Evolutionary conservation across 305 asterid species (phyloP).

Genomic region (Rubia peregrina): DNA sequence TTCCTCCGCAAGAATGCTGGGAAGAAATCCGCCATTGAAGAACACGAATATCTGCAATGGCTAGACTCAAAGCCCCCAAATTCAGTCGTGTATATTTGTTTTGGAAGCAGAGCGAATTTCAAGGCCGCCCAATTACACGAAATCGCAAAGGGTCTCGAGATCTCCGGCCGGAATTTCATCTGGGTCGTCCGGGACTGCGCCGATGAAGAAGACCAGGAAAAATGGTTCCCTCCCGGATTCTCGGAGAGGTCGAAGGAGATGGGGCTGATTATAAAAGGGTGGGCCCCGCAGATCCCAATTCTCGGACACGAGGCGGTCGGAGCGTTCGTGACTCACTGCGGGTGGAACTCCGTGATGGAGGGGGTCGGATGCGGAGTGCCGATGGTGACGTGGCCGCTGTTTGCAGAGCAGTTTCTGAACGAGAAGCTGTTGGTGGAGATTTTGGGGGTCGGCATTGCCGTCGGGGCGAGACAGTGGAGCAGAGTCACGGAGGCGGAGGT

Average conservation of each 20-base stretch:
- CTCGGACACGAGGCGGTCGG: slow-evolving; percentile 29
- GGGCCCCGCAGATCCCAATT: slow-evolving; percentile 41
- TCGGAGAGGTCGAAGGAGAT: slow-evolving; percentile 24
- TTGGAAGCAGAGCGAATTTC: slow-evolving; percentile 35
- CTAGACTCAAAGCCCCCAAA: slow-evolving; percentile 31
- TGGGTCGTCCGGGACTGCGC: slow-evolving; percentile 32
- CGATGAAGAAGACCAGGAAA: slow-evolving; percentile 7
- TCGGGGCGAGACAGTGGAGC: slow-evolving; percentile 15
- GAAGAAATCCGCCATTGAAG: slow-evolving; percentile 27
- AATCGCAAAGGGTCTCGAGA: slow-evolving; percentile 39
- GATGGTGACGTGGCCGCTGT: slow-evolving; percentile 37
- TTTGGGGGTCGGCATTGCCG: slow-evolving; percentile 16
- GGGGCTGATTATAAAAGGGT: slow-evolving; percentile 34
- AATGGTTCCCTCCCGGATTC: slow-evolving; percentile 37
- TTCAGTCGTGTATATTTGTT: slow-evolving; percentile 47
- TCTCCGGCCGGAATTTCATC: slow-evolving; percentile 29
- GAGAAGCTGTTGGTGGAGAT: slow-evolving; percentile 19
- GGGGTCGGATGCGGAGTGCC: slow-evolving; percentile 29
- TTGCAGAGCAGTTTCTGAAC: slow-evolving; percentile 28
- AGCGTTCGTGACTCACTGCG: slow-evolving; percentile 38
- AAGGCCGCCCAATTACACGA: slow-evolving; percentile 36
- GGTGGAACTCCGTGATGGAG: slow-evolving; percentile 39
- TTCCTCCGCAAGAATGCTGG: slow-evolving; percentile 23
- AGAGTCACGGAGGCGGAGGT: neutral
- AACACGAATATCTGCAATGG: slow-evolving; percentile 35